Evolutionary conservation across 768 basidiomycete species (phyloP).

Genomic region (Mycena vulgaris): DNA sequence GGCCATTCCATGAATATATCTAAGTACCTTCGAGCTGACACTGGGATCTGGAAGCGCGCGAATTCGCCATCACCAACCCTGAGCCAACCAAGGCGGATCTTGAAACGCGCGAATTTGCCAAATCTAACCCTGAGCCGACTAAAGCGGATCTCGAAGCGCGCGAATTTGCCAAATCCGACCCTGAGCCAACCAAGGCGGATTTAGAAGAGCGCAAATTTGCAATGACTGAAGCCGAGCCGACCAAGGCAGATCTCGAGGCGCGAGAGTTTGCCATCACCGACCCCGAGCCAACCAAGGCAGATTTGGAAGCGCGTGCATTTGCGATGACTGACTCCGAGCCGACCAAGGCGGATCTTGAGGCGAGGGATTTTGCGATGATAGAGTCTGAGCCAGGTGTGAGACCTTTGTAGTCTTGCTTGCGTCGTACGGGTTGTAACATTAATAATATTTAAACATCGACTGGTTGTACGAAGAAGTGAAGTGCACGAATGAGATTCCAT

Average conservation of each 20-base stretch:
- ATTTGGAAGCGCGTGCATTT: not conserved
- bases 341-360: not conserved
- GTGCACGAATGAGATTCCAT: too few relatives aligned
- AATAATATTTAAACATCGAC: too few relatives aligned
- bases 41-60: not conserved
- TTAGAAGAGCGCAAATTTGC: not conserved
- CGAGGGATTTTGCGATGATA: not conserved
- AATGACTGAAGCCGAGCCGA: not conserved
- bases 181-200: not conserved
- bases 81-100: constrained; percentile 5
- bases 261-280: not conserved
- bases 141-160: not conserved
- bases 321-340: not conserved
- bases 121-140: not conserved
- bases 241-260: not conserved
- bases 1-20: not conserved
- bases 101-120: not conserved
- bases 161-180: not conserved
- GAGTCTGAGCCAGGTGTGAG: too few relatives aligned
- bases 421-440: too few relatives aligned
- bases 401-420: not conserved
- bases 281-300: not conserved
- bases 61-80: not conserved
- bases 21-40: not conserved
- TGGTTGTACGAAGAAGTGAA: too few relatives aligned